phyloP scores from a whole-genome alignment of 768 basidiomycete genomes.

The Pseudohyphozyma bogoriensis region DNA sequence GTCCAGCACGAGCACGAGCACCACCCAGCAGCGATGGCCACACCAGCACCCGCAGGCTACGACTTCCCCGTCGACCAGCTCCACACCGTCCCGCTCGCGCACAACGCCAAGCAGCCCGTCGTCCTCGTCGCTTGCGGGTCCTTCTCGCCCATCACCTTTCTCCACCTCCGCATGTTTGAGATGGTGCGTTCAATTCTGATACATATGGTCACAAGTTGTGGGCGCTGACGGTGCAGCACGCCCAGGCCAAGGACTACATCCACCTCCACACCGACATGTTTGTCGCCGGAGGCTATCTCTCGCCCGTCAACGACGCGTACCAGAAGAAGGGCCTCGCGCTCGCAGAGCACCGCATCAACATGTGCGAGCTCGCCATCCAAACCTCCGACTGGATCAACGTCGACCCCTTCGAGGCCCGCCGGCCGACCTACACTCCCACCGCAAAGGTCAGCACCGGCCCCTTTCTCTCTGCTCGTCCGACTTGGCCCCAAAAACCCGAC shows the following conservation, averaged over 20 bases:
- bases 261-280: slow-evolving; percentile 86
- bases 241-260: slow-evolving; percentile 78
- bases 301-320: slow-evolving; percentile 91
- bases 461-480: too few relatives aligned
- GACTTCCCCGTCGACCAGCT: too few relatives aligned
- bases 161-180: slow-evolving; percentile 78
- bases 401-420: slow-evolving; percentile 94
- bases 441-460: too few relatives aligned
- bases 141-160: slow-evolving; percentile 29
- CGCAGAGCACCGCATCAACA: slow-evolving; percentile 70
- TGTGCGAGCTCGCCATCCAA: slow-evolving; percentile 63
- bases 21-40: too few relatives aligned
- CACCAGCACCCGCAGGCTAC: too few relatives aligned
- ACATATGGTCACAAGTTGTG: too few relatives aligned
- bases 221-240: too few relatives aligned
- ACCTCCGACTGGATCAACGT: slow-evolving; percentile 95
- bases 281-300: slow-evolving; percentile 90
- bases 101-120: too few relatives aligned
- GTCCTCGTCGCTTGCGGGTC: slow-evolving; percentile 87
- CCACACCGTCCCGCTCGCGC: too few relatives aligned
- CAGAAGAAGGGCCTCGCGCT: slow-evolving; percentile 89
- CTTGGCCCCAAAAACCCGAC: too few relatives aligned
- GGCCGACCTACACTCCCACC: slow-evolving; percentile 78
- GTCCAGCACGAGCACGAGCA: too few relatives aligned
- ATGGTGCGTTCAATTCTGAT: slow-evolving; percentile 65